Percentiles rank a stretch among this genome's conserved stretches.
These are phyloP conservation scores for Amoebophrya sp. DNA, from an alignment of 169 alveolate genomes.

Conservation along the genomic window DNA sequence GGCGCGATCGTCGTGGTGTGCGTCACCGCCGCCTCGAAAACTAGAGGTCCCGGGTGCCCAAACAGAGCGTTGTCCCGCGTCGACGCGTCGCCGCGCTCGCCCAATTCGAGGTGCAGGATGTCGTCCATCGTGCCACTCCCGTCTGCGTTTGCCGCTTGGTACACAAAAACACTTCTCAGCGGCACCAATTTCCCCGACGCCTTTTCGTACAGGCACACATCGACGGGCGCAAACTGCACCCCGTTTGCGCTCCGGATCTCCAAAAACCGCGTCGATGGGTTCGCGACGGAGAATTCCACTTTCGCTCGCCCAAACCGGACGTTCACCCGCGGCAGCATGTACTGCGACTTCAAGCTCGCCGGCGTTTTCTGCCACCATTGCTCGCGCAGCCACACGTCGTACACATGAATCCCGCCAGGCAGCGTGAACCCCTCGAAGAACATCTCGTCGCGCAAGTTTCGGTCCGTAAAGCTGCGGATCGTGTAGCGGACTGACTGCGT, in stretches of 20 bases:
- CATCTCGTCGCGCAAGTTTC: neutral
- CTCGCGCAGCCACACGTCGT: neutral
- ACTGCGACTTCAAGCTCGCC: neutral
- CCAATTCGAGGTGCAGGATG: neutral
- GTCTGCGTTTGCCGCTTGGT: neutral
- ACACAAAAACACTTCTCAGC: neutral
- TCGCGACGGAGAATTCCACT: neutral
- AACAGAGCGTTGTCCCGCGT: neutral
- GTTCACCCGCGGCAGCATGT: neutral
- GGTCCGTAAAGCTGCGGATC: neutral
- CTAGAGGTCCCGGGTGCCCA: neutral
- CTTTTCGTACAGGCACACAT: neutral
- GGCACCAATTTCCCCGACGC: neutral
- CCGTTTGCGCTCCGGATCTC: neutral
- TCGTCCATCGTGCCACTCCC: neutral
- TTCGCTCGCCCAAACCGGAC: neutral
- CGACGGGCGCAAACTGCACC: neutral
- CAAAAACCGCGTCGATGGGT: neutral
- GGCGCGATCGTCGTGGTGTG: too few species aligned
- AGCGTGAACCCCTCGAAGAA: neutral
- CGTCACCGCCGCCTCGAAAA: too few species aligned
- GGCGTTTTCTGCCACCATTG: neutral
- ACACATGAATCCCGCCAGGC: neutral
- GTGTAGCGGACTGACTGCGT: neutral
- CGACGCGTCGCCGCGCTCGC: neutral